A percentile compares a stretch with the other conserved stretches of the same genome.
These are phyloP conservation scores for Houttuynia cordata DNA, from an alignment of 164 flowering plant species.

Conservation along the genomic window DNA sequence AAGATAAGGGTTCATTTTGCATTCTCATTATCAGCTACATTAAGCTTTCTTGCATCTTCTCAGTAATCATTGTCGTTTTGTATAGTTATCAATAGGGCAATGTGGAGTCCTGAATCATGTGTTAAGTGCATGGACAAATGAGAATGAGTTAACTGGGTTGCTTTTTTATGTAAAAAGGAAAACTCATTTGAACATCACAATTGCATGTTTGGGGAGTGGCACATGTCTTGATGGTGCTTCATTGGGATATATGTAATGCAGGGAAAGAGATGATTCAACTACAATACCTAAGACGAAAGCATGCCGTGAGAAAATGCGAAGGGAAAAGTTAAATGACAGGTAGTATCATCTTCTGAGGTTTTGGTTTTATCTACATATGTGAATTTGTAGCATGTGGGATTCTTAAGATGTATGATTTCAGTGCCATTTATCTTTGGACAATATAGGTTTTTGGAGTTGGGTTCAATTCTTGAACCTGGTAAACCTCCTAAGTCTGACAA, in stretches of 20 bases:
- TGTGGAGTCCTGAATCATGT: no score
- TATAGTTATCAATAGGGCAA: no score
- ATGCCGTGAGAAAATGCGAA: slow-evolving; percentile 42
- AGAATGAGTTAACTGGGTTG: not conserved
- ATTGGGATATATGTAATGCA: slow-evolving; percentile 5
- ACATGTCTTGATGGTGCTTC: not conserved
- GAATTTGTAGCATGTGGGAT: not conserved
- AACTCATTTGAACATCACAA: not conserved
- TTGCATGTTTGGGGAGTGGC: not conserved
- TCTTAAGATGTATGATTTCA: not conserved
- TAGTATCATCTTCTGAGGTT: not conserved
- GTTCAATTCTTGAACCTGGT: slow-evolving; percentile 59
- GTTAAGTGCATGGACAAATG: not conserved
- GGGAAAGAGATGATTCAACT: slow-evolving; percentile 25
- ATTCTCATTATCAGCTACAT: no score
- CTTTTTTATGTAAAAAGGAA: not conserved
- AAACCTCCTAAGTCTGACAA: slow-evolving; percentile 58
- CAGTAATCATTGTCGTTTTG: no score
- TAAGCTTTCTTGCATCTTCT: no score
- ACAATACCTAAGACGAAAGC: slow-evolving; percentile 23
- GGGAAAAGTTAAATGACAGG: slow-evolving; percentile 46
- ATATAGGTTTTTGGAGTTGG: slow-evolving; percentile 54
- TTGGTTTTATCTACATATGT: not conserved
- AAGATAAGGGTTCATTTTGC: no score
- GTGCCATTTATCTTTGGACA: not conserved